phyloP scores from a whole-genome alignment of 306 rosid species.

The Acacia confusa region DNA sequence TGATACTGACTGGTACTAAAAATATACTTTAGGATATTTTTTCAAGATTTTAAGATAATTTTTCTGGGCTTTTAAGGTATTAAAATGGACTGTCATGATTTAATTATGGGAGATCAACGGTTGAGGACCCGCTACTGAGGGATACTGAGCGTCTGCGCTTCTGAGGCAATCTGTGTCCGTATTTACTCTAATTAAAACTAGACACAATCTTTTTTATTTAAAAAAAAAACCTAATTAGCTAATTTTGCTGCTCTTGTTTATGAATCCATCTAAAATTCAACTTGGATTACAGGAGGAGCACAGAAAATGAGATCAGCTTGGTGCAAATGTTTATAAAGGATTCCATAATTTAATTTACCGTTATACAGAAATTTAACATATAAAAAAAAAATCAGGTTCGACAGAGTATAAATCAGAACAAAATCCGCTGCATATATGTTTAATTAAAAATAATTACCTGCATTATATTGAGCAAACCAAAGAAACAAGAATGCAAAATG shows the following conservation, averaged over 20 bases:
- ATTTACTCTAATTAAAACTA: neutral
- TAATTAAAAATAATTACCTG: neutral
- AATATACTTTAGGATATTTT: no score
- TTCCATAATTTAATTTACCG: neutral
- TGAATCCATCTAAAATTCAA: neutral
- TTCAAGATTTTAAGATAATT: no score
- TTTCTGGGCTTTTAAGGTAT: no score
- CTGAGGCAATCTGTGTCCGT: no score
- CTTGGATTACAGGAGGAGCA: neutral
- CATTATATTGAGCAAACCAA: neutral
- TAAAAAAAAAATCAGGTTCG: neutral
- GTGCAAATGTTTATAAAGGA: neutral
- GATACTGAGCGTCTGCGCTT: no score
- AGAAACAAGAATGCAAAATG: neutral
- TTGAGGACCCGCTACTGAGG: no score
- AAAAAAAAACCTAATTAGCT: neutral
- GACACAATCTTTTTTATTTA: neutral
- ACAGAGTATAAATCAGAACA: neutral
- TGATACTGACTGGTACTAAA: no score
- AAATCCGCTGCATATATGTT: neutral
- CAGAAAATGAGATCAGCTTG: neutral
- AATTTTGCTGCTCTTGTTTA: neutral
- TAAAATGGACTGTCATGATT: no score
- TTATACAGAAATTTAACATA: neutral
- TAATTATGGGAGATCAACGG: no score